Evolutionary conservation across 192 early-diverging fungal species (phyloP).

Genomic region (Globomyces pollinis-pini): DNA sequence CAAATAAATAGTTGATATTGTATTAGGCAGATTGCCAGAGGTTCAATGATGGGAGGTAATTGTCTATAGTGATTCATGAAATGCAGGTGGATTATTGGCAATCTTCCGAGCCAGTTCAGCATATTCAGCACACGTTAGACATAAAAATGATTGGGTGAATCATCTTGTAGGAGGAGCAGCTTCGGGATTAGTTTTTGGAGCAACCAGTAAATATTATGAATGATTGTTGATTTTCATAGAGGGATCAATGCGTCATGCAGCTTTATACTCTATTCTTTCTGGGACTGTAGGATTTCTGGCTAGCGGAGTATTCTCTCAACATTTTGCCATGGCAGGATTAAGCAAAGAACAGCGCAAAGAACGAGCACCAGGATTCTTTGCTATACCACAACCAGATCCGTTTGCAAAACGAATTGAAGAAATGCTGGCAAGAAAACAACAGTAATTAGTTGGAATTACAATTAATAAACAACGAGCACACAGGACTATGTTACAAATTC

Average conservation of each 20-base stretch:
- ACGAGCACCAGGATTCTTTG: conserved; percentile 2
- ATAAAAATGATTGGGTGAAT: neutral
- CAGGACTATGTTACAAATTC: too few relatives aligned
- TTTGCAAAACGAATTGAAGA: conserved; percentile 6
- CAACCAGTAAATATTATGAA: neutral
- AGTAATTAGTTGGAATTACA: too few relatives aligned
- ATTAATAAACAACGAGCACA: too few relatives aligned
- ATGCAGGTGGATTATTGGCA: too few relatives aligned
- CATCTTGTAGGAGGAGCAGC: neutral
- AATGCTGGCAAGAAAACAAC: neutral
- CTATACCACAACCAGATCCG: neutral
- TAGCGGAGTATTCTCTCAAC: neutral
- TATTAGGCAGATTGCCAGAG: too few relatives aligned
- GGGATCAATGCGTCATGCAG: neutral
- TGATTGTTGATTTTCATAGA: neutral
- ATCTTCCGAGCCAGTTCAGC: too few relatives aligned
- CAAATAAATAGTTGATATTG: too few relatives aligned
- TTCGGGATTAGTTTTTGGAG: neutral
- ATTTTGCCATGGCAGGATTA: neutral
- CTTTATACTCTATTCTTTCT: neutral
- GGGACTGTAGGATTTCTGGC: neutral
- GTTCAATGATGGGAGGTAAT: too few relatives aligned
- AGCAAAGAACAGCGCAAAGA: neutral
- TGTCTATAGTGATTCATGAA: too few relatives aligned
- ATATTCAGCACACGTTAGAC: neutral